phyloP scores from a whole-genome alignment of 139 green algal species.

The Ulvella scutata region DNA sequence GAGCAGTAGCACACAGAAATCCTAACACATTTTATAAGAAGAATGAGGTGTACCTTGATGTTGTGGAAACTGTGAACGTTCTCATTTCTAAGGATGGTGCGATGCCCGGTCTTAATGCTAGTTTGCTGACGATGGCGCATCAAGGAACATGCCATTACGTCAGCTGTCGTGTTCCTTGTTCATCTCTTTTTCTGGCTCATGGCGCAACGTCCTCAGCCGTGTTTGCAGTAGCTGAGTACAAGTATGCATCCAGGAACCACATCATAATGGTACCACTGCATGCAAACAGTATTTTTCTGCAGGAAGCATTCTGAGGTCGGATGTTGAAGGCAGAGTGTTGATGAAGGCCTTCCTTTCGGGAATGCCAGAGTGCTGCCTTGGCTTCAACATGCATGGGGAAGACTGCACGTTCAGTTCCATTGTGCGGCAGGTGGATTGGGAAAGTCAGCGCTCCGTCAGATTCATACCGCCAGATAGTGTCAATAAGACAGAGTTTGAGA shows the following conservation, averaged over 20 bases:
- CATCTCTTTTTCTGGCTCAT: no score
- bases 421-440: constrained; percentile 79
- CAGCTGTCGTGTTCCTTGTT: no score
- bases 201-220: no score
- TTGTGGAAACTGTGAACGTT: constrained; percentile 77
- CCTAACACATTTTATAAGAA: constrained; percentile 89
- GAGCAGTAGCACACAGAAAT: constrained; percentile 74
- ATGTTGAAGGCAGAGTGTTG: constrained; percentile 69
- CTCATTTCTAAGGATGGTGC: constrained; percentile 54
- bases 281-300: not conserved
- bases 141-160: no score
- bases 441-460: constrained; percentile 35
- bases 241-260: no score
- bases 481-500: constrained; percentile 67
- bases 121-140: no score
- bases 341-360: constrained; percentile 87
- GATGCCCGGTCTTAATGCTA: no score
- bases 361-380: constrained; percentile 90
- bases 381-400: constrained; percentile 77
- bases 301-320: constrained; percentile 61
- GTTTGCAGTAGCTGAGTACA: no score
- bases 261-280: not conserved
- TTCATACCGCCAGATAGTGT: constrained; percentile 88
- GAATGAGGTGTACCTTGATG: constrained; percentile 93
- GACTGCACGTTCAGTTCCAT: constrained; percentile 79